These are phyloP conservation scores for Pichia manshurica DNA, from an alignment of 805 yeast genomes.

Conservation along the genomic window DNA sequence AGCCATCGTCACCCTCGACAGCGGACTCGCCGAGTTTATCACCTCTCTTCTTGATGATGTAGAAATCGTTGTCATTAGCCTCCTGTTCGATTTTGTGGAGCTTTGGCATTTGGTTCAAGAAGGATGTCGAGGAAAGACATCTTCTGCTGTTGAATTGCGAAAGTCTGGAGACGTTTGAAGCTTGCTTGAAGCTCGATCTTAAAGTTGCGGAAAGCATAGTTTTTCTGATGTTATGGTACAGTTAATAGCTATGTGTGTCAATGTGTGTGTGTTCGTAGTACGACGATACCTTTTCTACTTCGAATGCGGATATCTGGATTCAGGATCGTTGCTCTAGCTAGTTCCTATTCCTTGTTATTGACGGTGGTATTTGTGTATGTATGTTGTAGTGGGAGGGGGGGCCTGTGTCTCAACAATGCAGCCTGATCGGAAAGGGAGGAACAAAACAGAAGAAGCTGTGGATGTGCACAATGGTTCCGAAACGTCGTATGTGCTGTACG, in stretches of 20 bases:
- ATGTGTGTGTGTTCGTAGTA: not conserved
- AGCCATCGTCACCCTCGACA: conserved; percentile 20
- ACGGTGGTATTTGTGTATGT: too few relatives aligned
- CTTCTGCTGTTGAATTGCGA: conserved; percentile 1
- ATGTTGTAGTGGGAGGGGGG: too few relatives aligned
- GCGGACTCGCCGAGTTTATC: conserved; percentile 21
- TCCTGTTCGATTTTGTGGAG: conserved; percentile 21
- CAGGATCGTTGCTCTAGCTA: too few relatives aligned
- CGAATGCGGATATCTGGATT: too few relatives aligned
- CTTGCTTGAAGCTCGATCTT: conserved; percentile 8
- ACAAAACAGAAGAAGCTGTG: too few relatives aligned
- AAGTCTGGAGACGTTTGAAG: conserved; percentile 7
- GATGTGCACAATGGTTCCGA: too few relatives aligned
- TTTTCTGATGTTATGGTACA: too few relatives aligned
- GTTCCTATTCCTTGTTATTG: too few relatives aligned
- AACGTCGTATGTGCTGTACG: too few relatives aligned
- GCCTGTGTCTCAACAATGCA: too few relatives aligned
- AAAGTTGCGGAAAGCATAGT: conserved; percentile 14
- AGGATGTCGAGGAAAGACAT: conserved; percentile 6
- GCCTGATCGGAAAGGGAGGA: too few relatives aligned
- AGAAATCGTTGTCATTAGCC: conserved; percentile 29
- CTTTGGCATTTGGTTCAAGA: conserved; percentile 13
- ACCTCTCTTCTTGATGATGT: conserved; percentile 28
- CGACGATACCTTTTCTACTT: too few relatives aligned
- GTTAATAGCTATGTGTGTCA: not conserved